A percentile compares a stretch with the other conserved stretches of the same genome.
phyloP scores from a whole-genome alignment of 257 asterid genomes.

The Scutellaria barbata region DNA sequence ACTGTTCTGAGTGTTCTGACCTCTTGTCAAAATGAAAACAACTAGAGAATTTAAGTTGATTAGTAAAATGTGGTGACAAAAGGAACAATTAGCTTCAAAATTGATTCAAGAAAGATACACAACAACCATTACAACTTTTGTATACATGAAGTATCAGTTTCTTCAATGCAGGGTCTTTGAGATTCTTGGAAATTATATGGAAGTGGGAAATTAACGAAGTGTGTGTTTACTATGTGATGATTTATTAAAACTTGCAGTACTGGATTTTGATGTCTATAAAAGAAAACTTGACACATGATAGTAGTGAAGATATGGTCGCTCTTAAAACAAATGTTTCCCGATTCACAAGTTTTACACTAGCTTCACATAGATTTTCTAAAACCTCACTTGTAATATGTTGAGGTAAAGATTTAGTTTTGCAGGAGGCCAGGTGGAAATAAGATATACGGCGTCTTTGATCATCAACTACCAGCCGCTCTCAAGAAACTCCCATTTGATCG shows the following conservation, averaged over 20 bases:
- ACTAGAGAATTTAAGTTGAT: neutral
- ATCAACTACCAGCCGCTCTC: slow-evolving; percentile 92
- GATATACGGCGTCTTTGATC: slow-evolving; percentile 91
- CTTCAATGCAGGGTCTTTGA: neutral
- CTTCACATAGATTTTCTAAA: neutral
- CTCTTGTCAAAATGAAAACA: slow-evolving; percentile 4
- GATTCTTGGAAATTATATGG: slow-evolving; percentile 2
- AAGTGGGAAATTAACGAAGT: neutral
- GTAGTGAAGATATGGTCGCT: slow-evolving; percentile 9
- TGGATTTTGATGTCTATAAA: neutral
- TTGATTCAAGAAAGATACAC: neutral
- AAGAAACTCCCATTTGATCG: slow-evolving; percentile 97
- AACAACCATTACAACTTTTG: slow-evolving; percentile 1
- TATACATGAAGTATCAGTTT: slow-evolving; percentile 10
- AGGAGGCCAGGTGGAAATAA: slow-evolving; percentile 97
- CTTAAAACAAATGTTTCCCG: slow-evolving; percentile 18
- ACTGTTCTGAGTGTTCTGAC: slow-evolving; percentile 13
- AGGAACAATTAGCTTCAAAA: neutral
- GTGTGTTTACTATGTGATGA: neutral
- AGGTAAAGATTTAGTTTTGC: slow-evolving; percentile 36
- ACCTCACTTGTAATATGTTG: neutral
- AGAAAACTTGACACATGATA: neutral
- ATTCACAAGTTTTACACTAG: slow-evolving; percentile 6
- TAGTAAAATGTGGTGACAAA: neutral
- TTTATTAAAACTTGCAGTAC: neutral